Evolutionary conservation across 768 basidiomycete species (phyloP), one percentile per base, ranked within the genome.

Genomic region (Suillus variegatus): DNA sequence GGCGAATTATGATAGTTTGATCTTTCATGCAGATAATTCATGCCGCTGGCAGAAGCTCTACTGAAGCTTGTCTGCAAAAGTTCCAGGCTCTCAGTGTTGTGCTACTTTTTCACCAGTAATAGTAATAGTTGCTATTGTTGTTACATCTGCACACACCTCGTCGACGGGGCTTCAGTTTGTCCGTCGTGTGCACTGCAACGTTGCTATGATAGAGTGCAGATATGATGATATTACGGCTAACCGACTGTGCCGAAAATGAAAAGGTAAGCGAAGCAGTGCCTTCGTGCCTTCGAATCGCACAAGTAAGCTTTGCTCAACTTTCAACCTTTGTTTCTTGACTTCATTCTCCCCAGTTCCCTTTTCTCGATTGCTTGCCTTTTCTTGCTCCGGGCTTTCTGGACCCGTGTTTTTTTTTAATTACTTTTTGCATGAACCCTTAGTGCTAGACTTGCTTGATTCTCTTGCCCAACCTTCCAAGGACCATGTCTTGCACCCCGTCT

Each of bases 271-370:
- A 41, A 25, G 57, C 57, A 58, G 40, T 58, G 57, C 57, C 22
- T 40, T 58, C 6, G 47, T 49, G 6, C 36, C 35, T 22, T 28
- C 16, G 38, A 58, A 40, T 40, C 25, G 10, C 32, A 55, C 35
- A 35, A 55, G 54, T 55, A 32, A 54, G 12, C 54, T 92, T 25
- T 94, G 93, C 82, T 64, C 65, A 44, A 44, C 38, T 58, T 64
- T 63, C 71, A 63, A 61, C 49, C 61, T 66, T 67, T 67, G 65
- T 65, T 66, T 46, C 43, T 16, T 47, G 40, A 49, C 22, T 57
- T 65, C 41, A 28, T 35, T 62, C 55, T 43, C 61, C 49, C 6
- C 41, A 61, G 60, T 35, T 35, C 35, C 32, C 36, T 35, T 61
- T 36, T 57, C 40, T 51, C 18, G 6, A 44, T 55, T 57, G 44